Evolutionary conservation across 129 eudicot species (phyloP), one percentile per base, ranked within the genome.

Genomic region (Chrysanthemum makinoi): DNA sequence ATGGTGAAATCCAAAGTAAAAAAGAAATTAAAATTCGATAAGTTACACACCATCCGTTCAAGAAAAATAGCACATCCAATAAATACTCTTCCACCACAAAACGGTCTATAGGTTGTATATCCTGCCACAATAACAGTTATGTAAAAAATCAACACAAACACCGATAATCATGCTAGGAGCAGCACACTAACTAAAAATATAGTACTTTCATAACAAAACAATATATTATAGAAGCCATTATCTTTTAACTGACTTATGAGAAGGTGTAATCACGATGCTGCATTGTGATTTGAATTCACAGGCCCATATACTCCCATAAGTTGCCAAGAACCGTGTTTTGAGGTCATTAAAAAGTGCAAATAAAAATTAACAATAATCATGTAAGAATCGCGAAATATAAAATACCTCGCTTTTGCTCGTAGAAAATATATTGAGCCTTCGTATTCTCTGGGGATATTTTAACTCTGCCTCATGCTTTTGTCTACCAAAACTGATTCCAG

Each of bases 11-110:
- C 24, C 19, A 75, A 71, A 51, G 14, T 22, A 51, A 16, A 66
- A 63, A 64, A 22, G 20, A 3, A 46, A 64, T 14, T 46, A 19
- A 20, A 74, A 58, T 59, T 19, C 18, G 47, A 30, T 17, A 66
- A 66, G 80, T 26, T 77, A 84, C 97, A 74, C 66, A 91, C 97
- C 97, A 89, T 79, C 98, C 98, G 71, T 94, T 94, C 68, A 94
- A 74, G 83, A 81, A 89, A 33, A 85, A 77, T 53, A 94, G 89
- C 71, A 94, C 96, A 70, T 94, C 98, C 90, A 94, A 69, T 65
- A 94, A 56, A 79, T 94, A 94, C 83, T 94, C 98, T 72, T 94
- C 98, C 87, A 94, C 93, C 39, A 94, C 89, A 79, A 87, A 89
- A 14, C 90, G 96, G 72, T 94, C 98, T 46, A 89, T 94, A 46